phyloP scores from a whole-genome alignment of 345 rosid species.

The Rubroshorea leprosula region DNA sequence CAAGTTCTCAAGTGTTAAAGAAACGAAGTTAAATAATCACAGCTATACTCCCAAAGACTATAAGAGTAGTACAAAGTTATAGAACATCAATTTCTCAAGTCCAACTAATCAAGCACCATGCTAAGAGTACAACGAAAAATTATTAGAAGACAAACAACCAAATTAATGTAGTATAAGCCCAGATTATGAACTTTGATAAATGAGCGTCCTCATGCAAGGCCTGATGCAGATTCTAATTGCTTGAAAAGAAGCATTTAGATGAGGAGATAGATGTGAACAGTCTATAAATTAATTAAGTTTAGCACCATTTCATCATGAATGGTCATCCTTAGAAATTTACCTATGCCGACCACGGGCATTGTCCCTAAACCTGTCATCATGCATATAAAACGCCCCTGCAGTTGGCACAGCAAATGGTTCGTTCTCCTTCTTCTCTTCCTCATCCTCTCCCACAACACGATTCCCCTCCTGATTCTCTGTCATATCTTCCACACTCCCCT shows the following conservation, averaged over 20 bases:
- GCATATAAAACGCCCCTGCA: constrained; percentile 98
- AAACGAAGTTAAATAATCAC: not conserved
- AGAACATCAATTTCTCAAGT: not conserved
- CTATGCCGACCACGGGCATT: constrained; percentile 54
- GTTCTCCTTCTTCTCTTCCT: constrained; percentile 54
- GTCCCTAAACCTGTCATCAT: constrained; percentile 85
- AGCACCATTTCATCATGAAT: not conserved
- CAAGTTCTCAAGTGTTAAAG: not conserved
- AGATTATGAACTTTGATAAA: not conserved
- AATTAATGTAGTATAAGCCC: no score
- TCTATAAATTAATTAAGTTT: not conserved
- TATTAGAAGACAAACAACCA: not conserved
- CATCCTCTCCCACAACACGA: constrained; percentile 33
- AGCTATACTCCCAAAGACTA: not conserved
- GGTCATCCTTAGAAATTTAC: constrained; percentile 20
- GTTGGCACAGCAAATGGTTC: constrained; percentile 94
- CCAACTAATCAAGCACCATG: not conserved
- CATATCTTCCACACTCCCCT: constrained; percentile 23
- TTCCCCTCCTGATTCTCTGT: constrained; percentile 17
- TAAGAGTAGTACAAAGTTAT: not conserved
- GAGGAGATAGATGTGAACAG: not conserved
- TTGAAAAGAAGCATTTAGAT: no score
- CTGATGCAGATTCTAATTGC: not conserved
- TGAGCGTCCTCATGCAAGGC: not conserved
- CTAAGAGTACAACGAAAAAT: not conserved